A percentile compares a stretch with the other conserved stretches of the same genome.
Evolutionary conservation across 345 rosid genomes (phyloP).

Genomic region (Bruguiera parviflora): DNA sequence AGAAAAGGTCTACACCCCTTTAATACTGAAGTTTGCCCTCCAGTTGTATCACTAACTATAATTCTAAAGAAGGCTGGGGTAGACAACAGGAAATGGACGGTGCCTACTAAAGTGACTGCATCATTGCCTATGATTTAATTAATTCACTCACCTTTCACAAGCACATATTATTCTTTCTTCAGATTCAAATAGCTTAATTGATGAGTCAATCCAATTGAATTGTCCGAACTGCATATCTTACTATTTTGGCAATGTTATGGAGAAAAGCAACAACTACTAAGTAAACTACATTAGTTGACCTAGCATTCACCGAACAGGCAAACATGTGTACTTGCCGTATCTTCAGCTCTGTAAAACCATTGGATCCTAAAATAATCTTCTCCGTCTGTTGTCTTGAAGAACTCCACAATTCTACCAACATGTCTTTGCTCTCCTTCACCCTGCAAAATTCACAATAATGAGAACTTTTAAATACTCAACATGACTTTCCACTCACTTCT

Average conservation of each 20-base stretch:
- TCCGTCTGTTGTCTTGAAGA: conserved; percentile 67
- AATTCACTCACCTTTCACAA: no score
- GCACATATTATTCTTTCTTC: no score
- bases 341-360: conserved; percentile 93
- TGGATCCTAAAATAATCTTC: conserved; percentile 81
- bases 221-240: no score
- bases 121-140: no score
- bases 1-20: no score
- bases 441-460: conserved; percentile 36
- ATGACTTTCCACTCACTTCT: background rate
- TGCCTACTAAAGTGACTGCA: no score
- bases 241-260: background rate
- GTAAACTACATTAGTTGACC: conserved; percentile 12
- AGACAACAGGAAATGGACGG: no score
- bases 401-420: conserved; percentile 73
- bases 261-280: conserved; percentile 11
- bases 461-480: conserved; percentile 6
- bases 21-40: no score
- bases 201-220: no score
- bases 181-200: no score
- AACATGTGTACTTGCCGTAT: conserved; percentile 57
- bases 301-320: conserved; percentile 11
- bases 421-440: conserved; percentile 58
- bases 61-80: no score
- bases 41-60: no score